Evolutionary conservation across 106 monocot species (phyloP).

Genomic region (Allium cepa): DNA sequence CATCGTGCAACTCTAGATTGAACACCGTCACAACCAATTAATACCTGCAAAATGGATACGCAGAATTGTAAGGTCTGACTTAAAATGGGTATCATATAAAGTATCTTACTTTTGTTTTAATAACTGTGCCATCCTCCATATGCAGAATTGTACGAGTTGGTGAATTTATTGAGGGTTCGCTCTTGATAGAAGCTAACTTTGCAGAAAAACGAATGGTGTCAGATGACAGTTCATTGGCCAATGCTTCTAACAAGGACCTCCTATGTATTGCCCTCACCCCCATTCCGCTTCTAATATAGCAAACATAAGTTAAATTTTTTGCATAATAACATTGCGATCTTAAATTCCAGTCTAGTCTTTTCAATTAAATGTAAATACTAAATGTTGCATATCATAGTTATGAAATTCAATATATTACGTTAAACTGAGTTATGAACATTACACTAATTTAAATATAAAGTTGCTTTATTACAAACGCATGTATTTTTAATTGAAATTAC

Average conservation of each 20-base stretch:
- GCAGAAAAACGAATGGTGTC: slow-evolving; percentile 46
- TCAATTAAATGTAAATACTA: too few relatives aligned
- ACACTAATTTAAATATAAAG: too few relatives aligned
- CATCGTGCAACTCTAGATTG: slow-evolving; percentile 46
- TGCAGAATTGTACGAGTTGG: slow-evolving; percentile 8
- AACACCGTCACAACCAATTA: slow-evolving; percentile 56
- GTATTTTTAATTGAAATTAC: too few relatives aligned
- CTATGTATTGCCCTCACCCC: slow-evolving; percentile 35
- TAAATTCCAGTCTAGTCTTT: too few relatives aligned
- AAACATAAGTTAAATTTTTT: not conserved
- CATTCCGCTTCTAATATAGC: not conserved
- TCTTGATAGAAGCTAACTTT: slow-evolving; percentile 32
- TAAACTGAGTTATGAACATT: too few relatives aligned
- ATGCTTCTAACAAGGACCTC: slow-evolving; percentile 29
- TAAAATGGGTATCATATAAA: not conserved
- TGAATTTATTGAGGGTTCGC: slow-evolving; percentile 6
- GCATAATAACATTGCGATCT: too few relatives aligned
- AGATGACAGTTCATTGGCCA: slow-evolving; percentile 32
- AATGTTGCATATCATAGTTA: too few relatives aligned
- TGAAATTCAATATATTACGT: too few relatives aligned
- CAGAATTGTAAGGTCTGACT: too few relatives aligned
- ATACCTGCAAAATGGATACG: not conserved
- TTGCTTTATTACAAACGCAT: too few relatives aligned
- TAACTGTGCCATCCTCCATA: slow-evolving; percentile 43
- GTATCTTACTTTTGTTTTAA: slow-evolving; percentile 34